phyloP scores from a whole-genome alignment of 352 stramenopile species.

The Globisporangium yorkense region DNA sequence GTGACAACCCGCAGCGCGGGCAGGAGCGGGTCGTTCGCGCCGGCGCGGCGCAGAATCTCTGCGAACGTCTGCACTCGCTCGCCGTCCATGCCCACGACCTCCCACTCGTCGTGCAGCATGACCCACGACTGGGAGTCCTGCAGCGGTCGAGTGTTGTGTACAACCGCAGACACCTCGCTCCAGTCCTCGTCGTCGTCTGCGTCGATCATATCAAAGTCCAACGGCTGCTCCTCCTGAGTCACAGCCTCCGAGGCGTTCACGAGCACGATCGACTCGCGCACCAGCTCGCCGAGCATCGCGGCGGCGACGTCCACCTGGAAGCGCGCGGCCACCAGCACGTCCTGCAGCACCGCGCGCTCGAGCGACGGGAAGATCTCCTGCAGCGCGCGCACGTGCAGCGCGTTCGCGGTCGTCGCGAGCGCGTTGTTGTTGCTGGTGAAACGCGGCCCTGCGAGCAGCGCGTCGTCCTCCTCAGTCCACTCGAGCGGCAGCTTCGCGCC shows the following conservation, averaged over 20 bases:
- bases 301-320: constrained; percentile 61
- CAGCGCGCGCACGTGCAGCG: constrained; percentile 37
- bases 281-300: constrained; percentile 51
- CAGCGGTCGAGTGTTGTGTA: neutral
- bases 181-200: constrained; percentile 48
- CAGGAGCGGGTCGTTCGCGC: constrained; percentile 10
- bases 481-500: neutral
- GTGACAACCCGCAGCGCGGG: neutral
- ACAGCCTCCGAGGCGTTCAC: too few relatives aligned
- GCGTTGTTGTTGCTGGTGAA: constrained; percentile 12
- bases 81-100: constrained; percentile 41
- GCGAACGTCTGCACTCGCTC: constrained; percentile 51
- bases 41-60: constrained; percentile 29
- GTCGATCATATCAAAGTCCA: constrained; percentile 34
- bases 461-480: constrained; percentile 8
- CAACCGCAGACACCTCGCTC: constrained; percentile 35
- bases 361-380: constrained; percentile 56
- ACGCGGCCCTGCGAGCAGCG: constrained; percentile 16
- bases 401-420: constrained; percentile 26
- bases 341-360: constrained; percentile 36
- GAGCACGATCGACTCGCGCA: constrained; percentile 14
- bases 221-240: neutral
- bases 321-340: constrained; percentile 59
- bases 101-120: constrained; percentile 58
- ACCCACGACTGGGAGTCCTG: constrained; percentile 34